Evolutionary conservation across 768 basidiomycete genomes (phyloP).

Genomic region (Auricularia auricula-judae): DNA sequence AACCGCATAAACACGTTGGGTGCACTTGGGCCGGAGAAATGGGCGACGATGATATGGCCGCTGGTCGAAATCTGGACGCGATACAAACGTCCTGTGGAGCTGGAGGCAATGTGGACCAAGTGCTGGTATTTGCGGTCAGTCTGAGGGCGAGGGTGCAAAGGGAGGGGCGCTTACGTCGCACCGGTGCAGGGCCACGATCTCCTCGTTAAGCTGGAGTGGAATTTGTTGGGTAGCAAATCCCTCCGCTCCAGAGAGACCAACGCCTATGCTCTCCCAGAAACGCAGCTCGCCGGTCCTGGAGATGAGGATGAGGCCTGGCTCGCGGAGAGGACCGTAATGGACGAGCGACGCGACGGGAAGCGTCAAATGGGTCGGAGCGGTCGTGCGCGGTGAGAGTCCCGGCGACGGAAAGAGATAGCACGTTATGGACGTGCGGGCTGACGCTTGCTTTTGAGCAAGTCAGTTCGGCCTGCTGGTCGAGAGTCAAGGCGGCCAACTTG

Average conservation of each 20-base stretch:
- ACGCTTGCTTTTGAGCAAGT: constrained; percentile 37
- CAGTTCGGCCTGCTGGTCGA: constrained; percentile 3
- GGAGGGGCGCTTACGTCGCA: constrained; percentile 40
- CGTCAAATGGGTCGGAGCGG: constrained; percentile 40
- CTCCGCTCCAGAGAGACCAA: constrained; percentile 71
- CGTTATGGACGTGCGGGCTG: constrained; percentile 32
- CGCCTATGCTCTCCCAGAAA: constrained; percentile 83
- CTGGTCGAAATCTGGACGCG: constrained; percentile 53
- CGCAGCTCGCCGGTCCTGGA: constrained; percentile 61
- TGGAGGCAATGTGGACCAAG: constrained; percentile 45
- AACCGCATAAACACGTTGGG: background rate
- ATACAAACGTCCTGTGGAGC: constrained; percentile 55
- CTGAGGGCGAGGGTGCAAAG: background rate
- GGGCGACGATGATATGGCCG: constrained; percentile 35
- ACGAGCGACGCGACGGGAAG: constrained; percentile 43
- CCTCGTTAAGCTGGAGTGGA: constrained; percentile 42
- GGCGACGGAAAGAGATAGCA: constrained; percentile 79
- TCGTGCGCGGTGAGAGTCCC: constrained; percentile 23
- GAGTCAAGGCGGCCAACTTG: constrained; percentile 13
- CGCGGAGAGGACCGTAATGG: constrained; percentile 53
- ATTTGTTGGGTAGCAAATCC: constrained; percentile 43
- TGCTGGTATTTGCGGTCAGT: background rate
- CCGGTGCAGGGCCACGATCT: constrained; percentile 55
- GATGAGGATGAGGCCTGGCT: constrained; percentile 79
- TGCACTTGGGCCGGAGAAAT: constrained; percentile 23